Conservation (phyloP, 2,329 filamentous ascomycete species). For the Diaporthe sp. region DNA sequence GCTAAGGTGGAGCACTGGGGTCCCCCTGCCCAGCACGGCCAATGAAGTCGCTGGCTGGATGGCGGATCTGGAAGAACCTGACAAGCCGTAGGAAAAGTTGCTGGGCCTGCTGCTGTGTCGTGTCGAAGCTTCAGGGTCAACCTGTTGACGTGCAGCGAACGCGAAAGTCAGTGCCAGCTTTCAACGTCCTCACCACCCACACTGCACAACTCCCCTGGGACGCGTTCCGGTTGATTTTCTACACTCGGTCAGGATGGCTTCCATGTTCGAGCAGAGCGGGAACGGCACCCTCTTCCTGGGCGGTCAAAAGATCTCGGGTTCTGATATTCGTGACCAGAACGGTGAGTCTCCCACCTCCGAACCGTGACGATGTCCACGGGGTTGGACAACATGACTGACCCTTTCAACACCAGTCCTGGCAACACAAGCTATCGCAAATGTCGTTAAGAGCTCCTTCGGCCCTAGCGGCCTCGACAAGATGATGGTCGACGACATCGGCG, state of each 20-base stretch:
- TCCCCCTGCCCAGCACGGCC: conserved; percentile 10
- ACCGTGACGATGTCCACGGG: conserved; percentile 3
- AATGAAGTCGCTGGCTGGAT: background rate
- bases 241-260: conserved; percentile 74
- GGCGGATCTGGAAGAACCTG: conserved; percentile 30
- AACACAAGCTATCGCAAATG: conserved; percentile 97
- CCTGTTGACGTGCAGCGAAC: conserved; percentile 11
- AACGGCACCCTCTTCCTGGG: conserved; percentile 98
- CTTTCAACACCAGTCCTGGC: conserved; percentile 76
- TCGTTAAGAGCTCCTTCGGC: conserved; percentile 98
- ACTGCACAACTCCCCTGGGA: conserved; percentile 12
- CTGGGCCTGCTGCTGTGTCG: conserved; percentile 25
- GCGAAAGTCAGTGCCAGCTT: conserved; percentile 33
- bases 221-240: background rate
- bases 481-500: conserved; percentile 99
- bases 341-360: conserved; percentile 60
- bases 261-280: conserved; percentile 94
- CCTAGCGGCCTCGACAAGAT: conserved; percentile 99
- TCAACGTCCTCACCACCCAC: conserved; percentile 30
- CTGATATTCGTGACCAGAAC: conserved; percentile 98
- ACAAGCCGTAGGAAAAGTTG: conserved; percentile 30
- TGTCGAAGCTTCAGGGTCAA: conserved; percentile 26
- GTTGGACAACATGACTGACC: conserved; percentile 40
- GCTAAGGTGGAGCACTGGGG: conserved; percentile 23
- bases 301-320: conserved; percentile 95